phyloP scores from a whole-genome alignment of 441 rosid genomes.

The Eruca vesicaria region DNA sequence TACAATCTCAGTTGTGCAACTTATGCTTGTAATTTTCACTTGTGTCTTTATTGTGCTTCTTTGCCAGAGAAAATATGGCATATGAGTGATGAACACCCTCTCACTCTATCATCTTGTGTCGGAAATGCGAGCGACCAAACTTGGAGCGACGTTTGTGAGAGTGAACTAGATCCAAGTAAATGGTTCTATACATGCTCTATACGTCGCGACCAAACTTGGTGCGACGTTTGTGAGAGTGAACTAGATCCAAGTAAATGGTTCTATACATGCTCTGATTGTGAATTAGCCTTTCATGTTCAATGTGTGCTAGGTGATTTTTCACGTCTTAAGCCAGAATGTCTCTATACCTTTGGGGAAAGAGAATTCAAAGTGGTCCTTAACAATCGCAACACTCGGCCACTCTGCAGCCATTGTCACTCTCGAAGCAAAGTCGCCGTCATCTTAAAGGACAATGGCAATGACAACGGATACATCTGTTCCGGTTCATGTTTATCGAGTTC shows the following conservation, averaged over 20 bases:
- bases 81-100: constrained; percentile 17
- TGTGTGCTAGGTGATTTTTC: neutral
- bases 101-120: neutral
- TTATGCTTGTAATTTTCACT: neutral
- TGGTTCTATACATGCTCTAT: constrained; percentile 13
- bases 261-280: neutral
- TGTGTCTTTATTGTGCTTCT: neutral
- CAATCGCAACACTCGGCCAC: neutral
- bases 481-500: neutral
- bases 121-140: neutral
- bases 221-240: neutral
- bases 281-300: neutral
- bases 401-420: neutral
- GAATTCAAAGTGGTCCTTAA: neutral
- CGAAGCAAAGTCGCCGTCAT: neutral
- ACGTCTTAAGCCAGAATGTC: neutral
- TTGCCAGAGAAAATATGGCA: neutral
- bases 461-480: neutral
- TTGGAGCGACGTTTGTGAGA: constrained; percentile 25
- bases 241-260: neutral
- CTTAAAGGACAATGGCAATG: neutral
- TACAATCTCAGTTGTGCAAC: neutral
- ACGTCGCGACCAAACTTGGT: no score
- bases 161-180: neutral
- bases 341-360: neutral